Percentiles rank a stretch among this genome's conserved stretches.
Evolutionary conservation across 441 rosid genomes (phyloP).

Genomic region (Biscutella laevigata): DNA sequence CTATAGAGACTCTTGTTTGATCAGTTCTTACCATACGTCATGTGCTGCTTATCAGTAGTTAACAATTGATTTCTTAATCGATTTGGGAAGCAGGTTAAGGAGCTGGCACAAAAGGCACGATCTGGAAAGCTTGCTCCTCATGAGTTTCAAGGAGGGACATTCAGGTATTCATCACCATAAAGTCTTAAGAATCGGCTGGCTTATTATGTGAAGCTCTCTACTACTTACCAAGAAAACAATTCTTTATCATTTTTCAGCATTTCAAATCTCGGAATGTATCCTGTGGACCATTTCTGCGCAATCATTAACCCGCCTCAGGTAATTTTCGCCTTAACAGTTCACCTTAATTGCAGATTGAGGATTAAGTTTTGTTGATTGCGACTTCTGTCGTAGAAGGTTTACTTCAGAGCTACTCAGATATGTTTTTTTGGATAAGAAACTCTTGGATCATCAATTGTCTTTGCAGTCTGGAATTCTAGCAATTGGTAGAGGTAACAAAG

Average conservation of each 20-base stretch:
- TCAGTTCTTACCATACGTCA: not conserved
- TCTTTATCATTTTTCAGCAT: slow-evolving; percentile 49
- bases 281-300: slow-evolving; percentile 81
- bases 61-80: not conserved
- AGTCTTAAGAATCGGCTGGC: slow-evolving; percentile 2
- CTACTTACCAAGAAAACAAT: slow-evolving; percentile 10
- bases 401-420: slow-evolving; percentile 3
- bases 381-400: not conserved
- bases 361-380: not conserved
- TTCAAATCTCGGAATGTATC: slow-evolving; percentile 98
- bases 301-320: slow-evolving; percentile 98
- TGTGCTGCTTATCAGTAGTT: not conserved
- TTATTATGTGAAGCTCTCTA: not conserved
- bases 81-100: slow-evolving; percentile 58
- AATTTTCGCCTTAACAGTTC: slow-evolving; percentile 15
- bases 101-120: slow-evolving; percentile 90
- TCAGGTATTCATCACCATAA: slow-evolving; percentile 44
- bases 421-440: not conserved
- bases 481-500: slow-evolving; percentile 85
- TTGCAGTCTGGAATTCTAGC: slow-evolving; percentile 94
- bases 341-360: not conserved
- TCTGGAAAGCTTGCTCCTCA: slow-evolving; percentile 81
- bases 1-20: slow-evolving; percentile 11
- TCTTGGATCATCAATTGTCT: not conserved
- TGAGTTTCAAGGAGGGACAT: slow-evolving; percentile 95